Evolutionary conservation across 805 yeast species (phyloP), one percentile per base, ranked within the genome.

Genomic region (Candida berthetii): DNA sequence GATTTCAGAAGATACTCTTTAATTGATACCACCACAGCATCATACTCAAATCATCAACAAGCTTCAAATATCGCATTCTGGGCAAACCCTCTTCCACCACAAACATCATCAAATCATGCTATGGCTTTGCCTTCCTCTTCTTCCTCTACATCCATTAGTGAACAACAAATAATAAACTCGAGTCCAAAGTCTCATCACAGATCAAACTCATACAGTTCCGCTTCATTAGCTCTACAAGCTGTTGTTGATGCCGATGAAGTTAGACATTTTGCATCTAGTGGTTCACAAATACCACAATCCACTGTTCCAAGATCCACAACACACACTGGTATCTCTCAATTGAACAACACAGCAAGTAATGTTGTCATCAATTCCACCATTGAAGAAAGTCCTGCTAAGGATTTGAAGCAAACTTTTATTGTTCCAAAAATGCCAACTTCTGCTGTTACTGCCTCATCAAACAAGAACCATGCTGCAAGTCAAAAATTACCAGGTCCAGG

Each of bases 161-260:
- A 56, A 37, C 51, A 49, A 38, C 35, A 28, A 20, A 55, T 40
- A 22, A 27, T 27, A 11, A 27, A 27, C n/a, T 39, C 40, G 29
- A 45, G 46, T 28, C 48, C 53, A 35, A 52, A 44, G 34, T 48
- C 57, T 14, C 72, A 68, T 45, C 53, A 53, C 36, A 64, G 72
- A 57, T 62, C 60, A 20, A 61, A 62, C 36, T 68, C 60, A 18
- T 64, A 71, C 44, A 67, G 80, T 1, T 66, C 85, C 2, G 90
- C 88, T 3, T 77, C 85, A 31, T 55, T 71, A 46, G 90, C 84
- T 9, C 65, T 84, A 44, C 85, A 82, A 54, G 89, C 89, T 0
- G 84, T 83, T 40, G 88, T 80, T 13, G 77, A 79, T 45, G 85
- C 85, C 8, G 82, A 76, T 50, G 66, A 63, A 35, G 55, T 59